Conservation (phyloP, 306 rosid species). For the cucumber (Cucumis sativus) region Cucumber_9930_V3 NC_026659.2:27208001-27208500, state of each 20-base stretch:
- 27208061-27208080: slow-evolving; percentile 13
- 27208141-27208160: background rate
- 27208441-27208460: no score
- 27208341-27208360: background rate
- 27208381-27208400: background rate
- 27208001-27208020: background rate
- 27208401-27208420: background rate
- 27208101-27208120: slow-evolving; percentile 20
- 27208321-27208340: background rate
- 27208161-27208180: background rate
- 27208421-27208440: background rate
- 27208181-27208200: background rate
- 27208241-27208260: background rate
- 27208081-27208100: slow-evolving; percentile 34
- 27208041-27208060: background rate
- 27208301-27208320: background rate
- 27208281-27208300: background rate
- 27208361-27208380: background rate
- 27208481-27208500: no score
- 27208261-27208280: background rate
- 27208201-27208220: background rate
- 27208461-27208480: no score
- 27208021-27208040: background rate
- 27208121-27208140: background rate
- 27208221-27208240: background rate